These are phyloP conservation scores for Pythium phragmitis DNA, from an alignment of 352 stramenopile species.

Conservation along the genomic window DNA sequence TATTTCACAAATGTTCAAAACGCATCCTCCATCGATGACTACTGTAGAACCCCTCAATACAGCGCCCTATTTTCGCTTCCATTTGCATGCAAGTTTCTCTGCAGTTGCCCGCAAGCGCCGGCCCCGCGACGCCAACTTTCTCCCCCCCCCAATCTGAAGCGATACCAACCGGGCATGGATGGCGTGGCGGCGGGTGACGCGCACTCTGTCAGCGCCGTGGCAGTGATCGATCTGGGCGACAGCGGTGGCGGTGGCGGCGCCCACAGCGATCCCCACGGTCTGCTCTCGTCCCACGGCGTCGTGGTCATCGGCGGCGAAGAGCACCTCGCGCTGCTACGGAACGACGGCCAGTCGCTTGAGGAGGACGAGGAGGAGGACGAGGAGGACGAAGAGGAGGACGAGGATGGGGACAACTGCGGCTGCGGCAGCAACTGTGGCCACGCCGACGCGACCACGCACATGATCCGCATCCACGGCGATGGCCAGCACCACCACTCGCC, in stretches of 20 bases:
- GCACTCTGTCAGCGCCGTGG: conserved; percentile 31
- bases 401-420: neutral
- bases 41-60: conserved; percentile 7
- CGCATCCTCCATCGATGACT: neutral
- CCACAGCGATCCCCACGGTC: conserved; percentile 20
- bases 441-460: conserved; percentile 19
- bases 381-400: conserved; percentile 18
- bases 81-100: neutral
- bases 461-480: conserved; percentile 16
- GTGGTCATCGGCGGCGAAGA: conserved; percentile 31
- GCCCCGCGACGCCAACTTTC: neutral
- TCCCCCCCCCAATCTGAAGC: neutral
- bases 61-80: neutral
- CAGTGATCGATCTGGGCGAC: conserved; percentile 32
- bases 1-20: neutral
- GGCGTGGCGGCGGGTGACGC: conserved; percentile 16
- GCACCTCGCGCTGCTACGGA: conserved; percentile 4
- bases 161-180: conserved; percentile 11
- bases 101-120: neutral
- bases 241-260: conserved; percentile 1
- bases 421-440: conserved; percentile 22
- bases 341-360: conserved; percentile 11
- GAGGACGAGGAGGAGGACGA: conserved; percentile 23
- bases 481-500: conserved; percentile 1
- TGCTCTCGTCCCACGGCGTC: conserved; percentile 28